Base-by-base conservation (phyloP, 345 rosid species). In the Populus ilicifolia region DNA sequence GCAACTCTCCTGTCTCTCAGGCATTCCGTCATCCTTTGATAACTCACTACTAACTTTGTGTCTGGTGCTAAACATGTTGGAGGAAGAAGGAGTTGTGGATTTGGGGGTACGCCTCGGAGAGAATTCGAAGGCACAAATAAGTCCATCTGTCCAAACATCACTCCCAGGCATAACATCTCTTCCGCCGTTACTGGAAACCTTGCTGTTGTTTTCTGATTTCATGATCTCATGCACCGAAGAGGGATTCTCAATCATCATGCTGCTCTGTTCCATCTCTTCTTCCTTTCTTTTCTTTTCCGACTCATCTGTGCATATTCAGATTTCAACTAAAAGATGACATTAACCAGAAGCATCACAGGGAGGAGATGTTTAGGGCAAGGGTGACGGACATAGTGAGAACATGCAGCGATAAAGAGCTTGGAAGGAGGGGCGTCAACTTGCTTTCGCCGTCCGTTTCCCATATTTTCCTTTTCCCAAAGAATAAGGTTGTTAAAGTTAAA, bases 111-210 rank as follows among this genome's bases (percentile, higher is more conserved):
- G 85, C 63, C 87, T 90, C 72, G 88, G 84, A 44, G 91, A 80
- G 69, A 85, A 91, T 73, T 93, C 98, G 83, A 92, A 95, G 79
- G 96, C 98, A 56, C 94, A 93, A 30, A 96, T 89, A 73, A 96
- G 91, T 76, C 99, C 99, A 76, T 92, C 96, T 16, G 79, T 88
- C 99, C 99, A 96, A 43, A 90, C 89, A 72, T 89, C 92, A 84
- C 84, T 84, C 59, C 82, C 84, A 23, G 91, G 88, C 12, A 50
- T 54, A 38, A 75, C 79, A 82, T 88, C 96, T 81, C 80, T 78
- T 64, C 65, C 78, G 30, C 70, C 30, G 44, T 52, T 46, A 30
- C 62, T 78, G 14, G 14, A 13, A 13, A 3, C 50, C 11, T 46
- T 46, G 44, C 12, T 41, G 75, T 71, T 75, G 46, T 11, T 68